Evolutionary conservation across 345 rosid species (phyloP).

Genomic region (Orychophragmus violaceus): DNA sequence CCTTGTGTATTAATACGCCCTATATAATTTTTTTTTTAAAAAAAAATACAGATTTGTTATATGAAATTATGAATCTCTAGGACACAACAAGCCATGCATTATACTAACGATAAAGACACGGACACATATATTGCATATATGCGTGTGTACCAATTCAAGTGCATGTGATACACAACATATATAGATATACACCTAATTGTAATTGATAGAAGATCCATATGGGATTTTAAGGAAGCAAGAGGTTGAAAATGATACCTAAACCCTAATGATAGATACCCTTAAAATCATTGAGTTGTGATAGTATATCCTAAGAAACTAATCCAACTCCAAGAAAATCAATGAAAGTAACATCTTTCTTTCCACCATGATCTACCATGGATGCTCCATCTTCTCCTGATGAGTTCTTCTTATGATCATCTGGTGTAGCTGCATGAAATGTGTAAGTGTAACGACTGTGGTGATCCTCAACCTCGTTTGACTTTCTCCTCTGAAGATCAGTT

Average conservation of each 20-base stretch:
- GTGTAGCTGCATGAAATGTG: slow-evolving; percentile 1
- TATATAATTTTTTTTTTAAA: no score
- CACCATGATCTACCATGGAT: slow-evolving; percentile 19
- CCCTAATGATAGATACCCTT: slow-evolving; percentile 25
- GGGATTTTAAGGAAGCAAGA: slow-evolving; percentile 25
- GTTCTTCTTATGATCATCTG: slow-evolving; percentile 1
- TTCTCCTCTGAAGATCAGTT: slow-evolving; percentile 2
- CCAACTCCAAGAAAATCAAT: slow-evolving; percentile 67
- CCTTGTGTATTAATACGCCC: background rate
- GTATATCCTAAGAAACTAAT: slow-evolving; percentile 28
- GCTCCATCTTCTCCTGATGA: slow-evolving; percentile 17
- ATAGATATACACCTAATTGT: background rate
- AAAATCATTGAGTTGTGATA: slow-evolving; percentile 3
- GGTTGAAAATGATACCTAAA: slow-evolving; percentile 30
- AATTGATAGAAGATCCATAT: slow-evolving; percentile 16
- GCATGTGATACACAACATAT: background rate
- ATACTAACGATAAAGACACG: background rate
- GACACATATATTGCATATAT: background rate
- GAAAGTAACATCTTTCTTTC: slow-evolving; percentile 33
- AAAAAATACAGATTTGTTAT: background rate
- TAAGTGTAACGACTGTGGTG: background rate
- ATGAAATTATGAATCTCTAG: background rate
- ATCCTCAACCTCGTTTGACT: slow-evolving; percentile 12
- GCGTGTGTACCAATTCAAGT: background rate
- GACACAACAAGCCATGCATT: slow-evolving; percentile 9